phyloP scores from a whole-genome alignment of 768 basidiomycete genomes.

The Epithele typhae region DNA sequence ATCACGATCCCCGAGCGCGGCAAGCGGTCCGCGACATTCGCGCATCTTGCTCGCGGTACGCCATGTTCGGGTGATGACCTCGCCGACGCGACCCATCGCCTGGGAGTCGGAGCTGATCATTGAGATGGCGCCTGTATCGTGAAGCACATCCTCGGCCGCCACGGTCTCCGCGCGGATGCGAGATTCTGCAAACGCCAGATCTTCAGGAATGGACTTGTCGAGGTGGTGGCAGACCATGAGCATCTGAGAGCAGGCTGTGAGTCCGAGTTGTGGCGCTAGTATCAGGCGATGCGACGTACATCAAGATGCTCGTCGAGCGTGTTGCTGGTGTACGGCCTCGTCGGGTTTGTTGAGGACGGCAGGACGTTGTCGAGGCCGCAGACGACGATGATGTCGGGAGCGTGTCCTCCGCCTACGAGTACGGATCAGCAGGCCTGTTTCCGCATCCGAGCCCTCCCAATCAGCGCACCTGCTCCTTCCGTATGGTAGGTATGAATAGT shows the following conservation, averaged over 20 bases:
- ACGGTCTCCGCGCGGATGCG: constrained; percentile 96
- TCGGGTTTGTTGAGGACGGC: constrained; percentile 96
- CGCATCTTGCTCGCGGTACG: constrained; percentile 95
- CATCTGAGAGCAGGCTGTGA: constrained; percentile 56
- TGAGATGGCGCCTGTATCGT: constrained; percentile 89
- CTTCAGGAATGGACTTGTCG: constrained; percentile 86
- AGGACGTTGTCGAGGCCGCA: constrained; percentile 86
- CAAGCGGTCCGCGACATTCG: constrained; percentile 70
- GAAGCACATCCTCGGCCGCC: constrained; percentile 94
- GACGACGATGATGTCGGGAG: constrained; percentile 98
- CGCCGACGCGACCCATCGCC: constrained; percentile 97
- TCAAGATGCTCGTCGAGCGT: constrained; percentile 97
- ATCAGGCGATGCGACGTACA: constrained; percentile 42
- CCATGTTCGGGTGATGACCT: constrained; percentile 92
- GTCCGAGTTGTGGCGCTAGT: constrained; percentile 1
- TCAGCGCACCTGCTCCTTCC: constrained; percentile 76
- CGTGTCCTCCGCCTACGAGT: constrained; percentile 75
- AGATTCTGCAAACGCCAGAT: constrained; percentile 93
- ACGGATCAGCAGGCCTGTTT: neutral
- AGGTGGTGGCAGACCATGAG: constrained; percentile 99
- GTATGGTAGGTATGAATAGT: constrained; percentile 98
- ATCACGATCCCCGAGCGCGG: constrained; percentile 60
- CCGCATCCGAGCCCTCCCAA: neutral
- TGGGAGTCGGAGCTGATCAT: constrained; percentile 97
- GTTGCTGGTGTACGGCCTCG: constrained; percentile 85